Evolutionary conservation across 139 green algal genomes (phyloP).

Genomic region (Auxenochlorella pyrenoidosa): DNA sequence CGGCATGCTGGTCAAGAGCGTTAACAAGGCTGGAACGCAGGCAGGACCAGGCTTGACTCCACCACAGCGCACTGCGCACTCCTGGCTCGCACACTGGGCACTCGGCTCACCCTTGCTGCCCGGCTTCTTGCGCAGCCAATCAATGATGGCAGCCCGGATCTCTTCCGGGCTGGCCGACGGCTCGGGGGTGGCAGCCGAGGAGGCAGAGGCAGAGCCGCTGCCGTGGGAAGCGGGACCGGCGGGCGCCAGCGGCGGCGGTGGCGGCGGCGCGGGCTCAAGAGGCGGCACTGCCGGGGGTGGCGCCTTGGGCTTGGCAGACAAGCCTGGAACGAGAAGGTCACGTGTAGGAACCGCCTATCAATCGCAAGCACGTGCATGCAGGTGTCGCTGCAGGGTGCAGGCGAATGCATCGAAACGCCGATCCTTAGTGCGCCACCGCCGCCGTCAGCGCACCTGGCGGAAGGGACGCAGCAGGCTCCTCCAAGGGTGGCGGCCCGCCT

Average conservation of each 20-base stretch:
- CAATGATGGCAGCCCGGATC: not conserved
- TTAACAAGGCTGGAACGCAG: too few species aligned
- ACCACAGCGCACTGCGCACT: too few species aligned
- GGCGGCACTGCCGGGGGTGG: not conserved
- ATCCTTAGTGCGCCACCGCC: too few species aligned
- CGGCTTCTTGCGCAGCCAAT: not conserved
- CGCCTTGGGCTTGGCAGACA: not conserved
- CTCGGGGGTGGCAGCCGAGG: not conserved
- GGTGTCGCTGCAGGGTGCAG: too few species aligned
- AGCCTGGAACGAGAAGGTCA: not conserved
- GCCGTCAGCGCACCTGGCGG: not conserved
- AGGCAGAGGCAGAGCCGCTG: not conserved
- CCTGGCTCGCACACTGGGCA: too few species aligned
- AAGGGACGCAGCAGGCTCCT: not conserved
- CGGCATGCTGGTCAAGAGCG: too few species aligned
- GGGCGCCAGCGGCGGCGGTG: not conserved
- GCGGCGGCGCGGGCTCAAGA: not conserved
- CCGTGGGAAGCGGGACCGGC: not conserved
- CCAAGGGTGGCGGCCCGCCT: not conserved
- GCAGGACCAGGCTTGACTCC: too few species aligned
- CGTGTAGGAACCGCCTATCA: too few species aligned
- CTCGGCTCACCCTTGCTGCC: slow-evolving; percentile 1
- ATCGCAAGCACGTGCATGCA: too few species aligned
- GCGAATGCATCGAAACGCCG: too few species aligned
- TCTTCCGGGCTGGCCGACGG: not conserved